Evolutionary conservation across 257 asterid species (phyloP), one percentile per base, ranked within the genome.

Genomic region (Verbena officinalis): DNA sequence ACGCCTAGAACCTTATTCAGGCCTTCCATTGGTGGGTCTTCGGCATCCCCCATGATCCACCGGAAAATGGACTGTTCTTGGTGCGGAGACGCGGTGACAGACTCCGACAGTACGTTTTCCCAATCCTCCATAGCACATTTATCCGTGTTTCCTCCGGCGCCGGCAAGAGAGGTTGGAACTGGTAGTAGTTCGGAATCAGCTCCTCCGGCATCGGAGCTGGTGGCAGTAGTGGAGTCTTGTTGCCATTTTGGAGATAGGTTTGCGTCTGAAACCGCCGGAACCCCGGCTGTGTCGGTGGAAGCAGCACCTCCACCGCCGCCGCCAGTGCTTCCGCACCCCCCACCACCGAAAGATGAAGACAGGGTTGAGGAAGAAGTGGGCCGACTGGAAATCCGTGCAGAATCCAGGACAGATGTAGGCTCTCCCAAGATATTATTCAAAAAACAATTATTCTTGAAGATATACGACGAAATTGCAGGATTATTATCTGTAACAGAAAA

Each of bases 21-120:
- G 58, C 73, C 82, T 11, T 72, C 86, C 87, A 84, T 81, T 1
- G 95, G 77, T 5, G 90, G 88, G 80, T 89, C 96, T 40, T 86
- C 98, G 68, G 82, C 96, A 78, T 85, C 98, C 13, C 91, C 97
- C 97, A 91, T 86, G 79, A 91, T 85, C 95, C 94, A 88, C 42
- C 88, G 82, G 56, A 85, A 65, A 27, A 90, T 73, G 55, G 92
- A 78, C 76, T 85, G 96, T 5, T 89, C 98, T 40, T 84, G 96
- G 70, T 74, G 60, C 0, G 98, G 90, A 0, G 92, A 88, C 22
- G 73, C 91, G 11, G 84, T 80, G n/a, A 75, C 88, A 1, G 91
- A 67, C 16, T 80, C 96, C 40, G 98, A 85, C 62, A 93, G 56
- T 10, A 88, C 94, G 62, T 88, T 73, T 62, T 93, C 99, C 99